Evolutionary conservation across 257 asterid genomes (phyloP).

Genomic region (Nicotiana attenuata): DNA sequence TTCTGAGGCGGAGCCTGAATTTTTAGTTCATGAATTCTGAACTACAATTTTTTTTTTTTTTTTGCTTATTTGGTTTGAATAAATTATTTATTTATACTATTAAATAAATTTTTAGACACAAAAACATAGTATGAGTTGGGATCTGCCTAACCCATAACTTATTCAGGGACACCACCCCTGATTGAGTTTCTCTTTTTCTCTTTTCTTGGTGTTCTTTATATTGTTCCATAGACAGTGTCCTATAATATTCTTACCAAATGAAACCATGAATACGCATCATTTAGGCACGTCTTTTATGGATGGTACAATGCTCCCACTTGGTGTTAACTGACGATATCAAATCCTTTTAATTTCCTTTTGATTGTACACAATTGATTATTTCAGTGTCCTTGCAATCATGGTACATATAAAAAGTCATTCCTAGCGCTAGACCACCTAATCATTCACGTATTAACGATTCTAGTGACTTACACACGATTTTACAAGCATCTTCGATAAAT

Average conservation of each 20-base stretch:
- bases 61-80: no score
- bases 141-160: no score
- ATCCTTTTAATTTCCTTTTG: background rate
- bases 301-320: constrained; percentile 4
- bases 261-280: constrained; percentile 16
- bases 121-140: no score
- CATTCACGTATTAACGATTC: no score
- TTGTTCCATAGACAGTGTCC: constrained; percentile 11
- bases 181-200: background rate
- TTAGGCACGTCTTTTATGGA: constrained; percentile 9
- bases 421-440: background rate
- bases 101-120: no score
- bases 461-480: no score
- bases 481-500: no score
- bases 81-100: no score
- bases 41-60: no score
- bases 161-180: no score
- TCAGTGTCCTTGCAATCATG: background rate
- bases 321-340: background rate
- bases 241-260: constrained; percentile 24
- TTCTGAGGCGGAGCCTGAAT: background rate
- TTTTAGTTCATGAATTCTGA: no score
- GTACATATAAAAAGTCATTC: background rate
- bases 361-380: background rate
- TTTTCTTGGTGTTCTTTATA: constrained; percentile 16